These are phyloP conservation scores for Paragyromitra xinjiangensis DNA, from an alignment of 495 filamentous ascomycete genomes.

Conservation along the genomic window DNA sequence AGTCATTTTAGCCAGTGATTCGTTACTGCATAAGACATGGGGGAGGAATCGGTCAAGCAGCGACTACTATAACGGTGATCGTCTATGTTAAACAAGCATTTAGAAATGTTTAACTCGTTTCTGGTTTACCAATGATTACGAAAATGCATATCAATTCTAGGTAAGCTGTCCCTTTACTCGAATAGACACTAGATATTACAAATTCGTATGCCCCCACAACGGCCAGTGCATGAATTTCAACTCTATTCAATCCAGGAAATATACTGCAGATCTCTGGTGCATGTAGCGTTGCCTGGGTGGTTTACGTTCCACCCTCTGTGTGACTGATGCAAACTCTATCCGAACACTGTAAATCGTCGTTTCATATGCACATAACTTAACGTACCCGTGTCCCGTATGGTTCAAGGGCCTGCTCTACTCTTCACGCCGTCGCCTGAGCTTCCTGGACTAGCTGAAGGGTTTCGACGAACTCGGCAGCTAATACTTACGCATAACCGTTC, in stretches of 20 bases:
- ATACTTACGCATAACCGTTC: background rate
- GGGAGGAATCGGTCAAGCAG: conserved; percentile 12
- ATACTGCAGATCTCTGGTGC: conserved; percentile 11
- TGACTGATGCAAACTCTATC: background rate
- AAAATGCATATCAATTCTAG: background rate
- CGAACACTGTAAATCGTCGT: background rate
- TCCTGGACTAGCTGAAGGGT: background rate
- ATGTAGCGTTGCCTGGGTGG: background rate
- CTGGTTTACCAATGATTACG: conserved; percentile 6
- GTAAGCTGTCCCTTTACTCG: background rate
- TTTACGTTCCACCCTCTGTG: background rate
- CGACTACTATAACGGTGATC: background rate
- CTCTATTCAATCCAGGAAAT: conserved; percentile 16
- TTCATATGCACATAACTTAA: conserved; percentile 12
- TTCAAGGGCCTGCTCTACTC: background rate
- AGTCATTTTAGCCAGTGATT: background rate
- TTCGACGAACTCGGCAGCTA: background rate
- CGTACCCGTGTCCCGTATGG: conserved; percentile 27
- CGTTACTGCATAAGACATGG: conserved; percentile 2
- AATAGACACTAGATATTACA: no score
- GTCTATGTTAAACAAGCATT: conserved; percentile 9
- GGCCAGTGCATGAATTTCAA: background rate
- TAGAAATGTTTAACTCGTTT: background rate
- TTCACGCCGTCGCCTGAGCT: background rate
- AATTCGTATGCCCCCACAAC: no score